phyloP scores from a whole-genome alignment of 2,329 filamentous ascomycete species.

The Paecilomyces formosus region DNA sequence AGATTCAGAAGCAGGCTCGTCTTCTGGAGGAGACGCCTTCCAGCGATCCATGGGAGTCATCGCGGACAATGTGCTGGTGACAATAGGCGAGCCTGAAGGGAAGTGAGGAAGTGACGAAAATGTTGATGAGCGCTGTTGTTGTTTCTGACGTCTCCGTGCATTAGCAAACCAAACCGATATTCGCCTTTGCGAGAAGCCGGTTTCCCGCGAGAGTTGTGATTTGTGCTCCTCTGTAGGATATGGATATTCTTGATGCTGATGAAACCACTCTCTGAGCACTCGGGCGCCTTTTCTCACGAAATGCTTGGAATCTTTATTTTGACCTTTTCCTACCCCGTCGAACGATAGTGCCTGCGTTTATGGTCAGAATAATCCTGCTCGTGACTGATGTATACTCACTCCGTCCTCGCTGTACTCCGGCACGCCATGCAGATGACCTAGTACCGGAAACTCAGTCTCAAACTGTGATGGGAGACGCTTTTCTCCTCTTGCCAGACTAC shows the following conservation, averaged over 20 bases:
- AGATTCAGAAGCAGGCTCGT: conserved; percentile 35
- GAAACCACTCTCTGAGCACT: conserved; percentile 41
- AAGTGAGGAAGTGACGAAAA: conserved; percentile 19
- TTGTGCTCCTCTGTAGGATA: conserved; percentile 46
- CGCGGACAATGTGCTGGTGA: conserved; percentile 22
- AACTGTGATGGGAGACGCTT: conserved; percentile 42
- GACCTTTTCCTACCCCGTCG: not conserved
- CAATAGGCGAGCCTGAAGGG: conserved; percentile 39
- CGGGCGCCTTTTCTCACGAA: conserved; percentile 40
- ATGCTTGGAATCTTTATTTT: conserved; percentile 7
- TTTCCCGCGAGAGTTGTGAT: conserved; percentile 30
- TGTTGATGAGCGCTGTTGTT: conserved; percentile 15
- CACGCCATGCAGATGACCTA: conserved; percentile 44
- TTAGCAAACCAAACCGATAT: conserved; percentile 48
- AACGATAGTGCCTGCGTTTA: not conserved
- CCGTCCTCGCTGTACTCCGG: conserved; percentile 23
- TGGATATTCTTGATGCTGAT: conserved; percentile 38
- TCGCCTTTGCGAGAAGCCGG: conserved; percentile 40
- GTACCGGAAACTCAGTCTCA: conserved; percentile 41
- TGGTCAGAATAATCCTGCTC: not conserved
- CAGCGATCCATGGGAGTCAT: conserved; percentile 44
- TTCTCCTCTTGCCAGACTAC: conserved; percentile 39
- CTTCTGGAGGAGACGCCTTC: conserved; percentile 38
- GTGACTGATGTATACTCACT: conserved; percentile 3
- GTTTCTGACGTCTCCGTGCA: conserved; percentile 41